Conservation (phyloP, 495 filamentous ascomycete species). For the Aspergillus biplanus region DNA sequence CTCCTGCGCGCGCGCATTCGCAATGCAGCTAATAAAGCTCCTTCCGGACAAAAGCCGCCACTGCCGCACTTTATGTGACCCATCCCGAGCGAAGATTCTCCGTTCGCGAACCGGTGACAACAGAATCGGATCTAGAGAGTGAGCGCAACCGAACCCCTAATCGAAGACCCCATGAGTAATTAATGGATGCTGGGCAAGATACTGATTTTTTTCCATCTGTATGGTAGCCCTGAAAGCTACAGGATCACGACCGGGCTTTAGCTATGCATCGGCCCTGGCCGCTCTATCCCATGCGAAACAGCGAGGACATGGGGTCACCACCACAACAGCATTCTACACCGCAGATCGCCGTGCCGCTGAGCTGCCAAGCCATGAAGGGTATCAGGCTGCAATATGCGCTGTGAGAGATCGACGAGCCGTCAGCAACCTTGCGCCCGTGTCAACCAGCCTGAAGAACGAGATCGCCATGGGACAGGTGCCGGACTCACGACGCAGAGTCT, state of each 20-base stretch:
- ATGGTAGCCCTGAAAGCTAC: conserved; percentile 66
- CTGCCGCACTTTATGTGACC: conserved; percentile 56
- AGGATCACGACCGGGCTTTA: conserved; percentile 69
- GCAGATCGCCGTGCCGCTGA: conserved; percentile 67
- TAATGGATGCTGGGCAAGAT: neutral
- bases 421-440: conserved; percentile 16
- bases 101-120: conserved; percentile 34
- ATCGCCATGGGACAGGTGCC: conserved; percentile 7
- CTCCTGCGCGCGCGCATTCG: neutral
- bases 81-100: conserved; percentile 46
- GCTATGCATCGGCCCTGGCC: conserved; percentile 69
- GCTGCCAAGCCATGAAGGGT: conserved; percentile 61
- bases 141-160: conserved; percentile 28
- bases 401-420: conserved; percentile 56
- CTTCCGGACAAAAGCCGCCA: conserved; percentile 44
- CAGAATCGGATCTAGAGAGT: conserved; percentile 32
- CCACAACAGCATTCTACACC: conserved; percentile 65
- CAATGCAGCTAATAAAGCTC: conserved; percentile 6
- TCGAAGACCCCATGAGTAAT: neutral
- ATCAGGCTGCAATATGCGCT: conserved; percentile 74
- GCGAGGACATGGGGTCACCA: conserved; percentile 56
- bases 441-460: conserved; percentile 19
- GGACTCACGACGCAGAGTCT: conserved; percentile 58
- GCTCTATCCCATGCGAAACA: conserved; percentile 75
- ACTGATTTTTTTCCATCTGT: conserved; percentile 28